Percentiles rank a stretch among this genome's conserved stretches.
Evolutionary conservation across 2,329 filamentous ascomycete genomes (phyloP).

Genomic region (Colletotrichum viniferum): DNA sequence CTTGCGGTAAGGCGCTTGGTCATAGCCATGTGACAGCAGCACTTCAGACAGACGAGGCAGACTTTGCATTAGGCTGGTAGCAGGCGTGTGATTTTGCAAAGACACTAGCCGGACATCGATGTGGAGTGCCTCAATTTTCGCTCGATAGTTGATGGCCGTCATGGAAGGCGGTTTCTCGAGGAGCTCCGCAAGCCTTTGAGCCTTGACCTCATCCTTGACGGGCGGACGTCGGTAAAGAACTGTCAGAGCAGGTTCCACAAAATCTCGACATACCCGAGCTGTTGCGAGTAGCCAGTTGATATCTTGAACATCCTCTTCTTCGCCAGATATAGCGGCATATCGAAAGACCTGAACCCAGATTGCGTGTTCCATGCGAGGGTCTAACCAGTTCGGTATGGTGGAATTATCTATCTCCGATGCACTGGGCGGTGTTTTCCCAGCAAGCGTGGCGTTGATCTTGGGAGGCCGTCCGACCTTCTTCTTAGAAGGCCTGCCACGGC

Average conservation of each 20-base stretch:
- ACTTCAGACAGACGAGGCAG: slow-evolving; percentile 72
- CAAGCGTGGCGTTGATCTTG: neutral
- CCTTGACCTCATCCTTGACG: slow-evolving; percentile 53
- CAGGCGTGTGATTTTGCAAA: slow-evolving; percentile 51
- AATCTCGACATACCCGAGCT: slow-evolving; percentile 66
- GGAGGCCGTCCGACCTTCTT: neutral
- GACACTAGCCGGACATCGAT: slow-evolving; percentile 72
- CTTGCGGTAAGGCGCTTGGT: slow-evolving; percentile 69
- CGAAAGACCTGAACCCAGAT: slow-evolving; percentile 73
- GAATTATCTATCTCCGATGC: neutral
- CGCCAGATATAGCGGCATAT: slow-evolving; percentile 58
- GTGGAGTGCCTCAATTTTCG: slow-evolving; percentile 72
- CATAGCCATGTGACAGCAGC: slow-evolving; percentile 73
- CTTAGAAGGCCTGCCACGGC: neutral
- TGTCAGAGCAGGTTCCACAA: slow-evolving; percentile 74
- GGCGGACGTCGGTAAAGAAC: slow-evolving; percentile 74
- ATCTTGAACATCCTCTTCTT: slow-evolving; percentile 33
- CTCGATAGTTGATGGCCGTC: slow-evolving; percentile 66
- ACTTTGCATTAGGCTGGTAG: slow-evolving; percentile 61
- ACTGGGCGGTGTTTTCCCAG: neutral
- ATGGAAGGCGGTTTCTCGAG: slow-evolving; percentile 57
- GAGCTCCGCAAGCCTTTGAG: slow-evolving; percentile 50
- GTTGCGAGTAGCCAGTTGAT: slow-evolving; percentile 69
- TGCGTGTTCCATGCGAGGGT: slow-evolving; percentile 64
- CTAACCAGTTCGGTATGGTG: slow-evolving; percentile 59